Evolutionary conservation across 805 yeast species (phyloP).

Genomic region (Saccharomycopsis oosterbeekiorum): DNA sequence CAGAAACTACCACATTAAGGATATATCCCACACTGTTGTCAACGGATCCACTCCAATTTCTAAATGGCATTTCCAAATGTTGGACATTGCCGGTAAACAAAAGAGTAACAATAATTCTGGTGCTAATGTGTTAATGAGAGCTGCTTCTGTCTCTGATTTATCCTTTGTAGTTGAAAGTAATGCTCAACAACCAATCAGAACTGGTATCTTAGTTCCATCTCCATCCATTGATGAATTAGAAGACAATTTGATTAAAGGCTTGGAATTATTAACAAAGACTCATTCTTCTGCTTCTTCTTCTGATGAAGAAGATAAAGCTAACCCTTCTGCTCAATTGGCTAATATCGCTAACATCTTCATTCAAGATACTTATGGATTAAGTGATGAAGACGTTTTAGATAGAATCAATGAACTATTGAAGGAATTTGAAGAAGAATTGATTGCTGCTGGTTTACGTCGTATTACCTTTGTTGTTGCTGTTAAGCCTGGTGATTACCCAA

Average conservation of each 20-base stretch:
- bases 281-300: constrained; percentile 23
- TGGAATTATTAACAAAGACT: constrained; percentile 55
- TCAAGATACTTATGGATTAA: constrained; percentile 63
- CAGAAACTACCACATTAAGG: constrained; percentile 86
- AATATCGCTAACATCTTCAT: constrained; percentile 81
- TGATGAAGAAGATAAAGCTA: constrained; percentile 22
- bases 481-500: constrained; percentile 80
- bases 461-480: constrained; percentile 84
- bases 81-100: constrained; percentile 53
- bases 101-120: constrained; percentile 31
- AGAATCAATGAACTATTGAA: constrained; percentile 57
- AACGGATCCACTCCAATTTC: constrained; percentile 44
- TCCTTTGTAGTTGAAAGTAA: constrained; percentile 74
- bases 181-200: constrained; percentile 55
- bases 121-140: constrained; percentile 50
- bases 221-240: constrained; percentile 84
- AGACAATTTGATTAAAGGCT: constrained; percentile 64
- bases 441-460: constrained; percentile 74
- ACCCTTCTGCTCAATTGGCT: constrained; percentile 32
- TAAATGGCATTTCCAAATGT: constrained; percentile 82
- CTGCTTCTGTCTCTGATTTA: constrained; percentile 87
- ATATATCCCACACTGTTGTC: constrained; percentile 44
- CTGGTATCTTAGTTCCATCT: constrained; percentile 76
- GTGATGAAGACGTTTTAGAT: constrained; percentile 55
- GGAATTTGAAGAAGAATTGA: constrained; percentile 61